A percentile compares a stretch with the other conserved stretches of the same genome.
phyloP scores from a whole-genome alignment of 2,329 filamentous ascomycete genomes.

The Rhytidhysteron rufulum region DNA sequence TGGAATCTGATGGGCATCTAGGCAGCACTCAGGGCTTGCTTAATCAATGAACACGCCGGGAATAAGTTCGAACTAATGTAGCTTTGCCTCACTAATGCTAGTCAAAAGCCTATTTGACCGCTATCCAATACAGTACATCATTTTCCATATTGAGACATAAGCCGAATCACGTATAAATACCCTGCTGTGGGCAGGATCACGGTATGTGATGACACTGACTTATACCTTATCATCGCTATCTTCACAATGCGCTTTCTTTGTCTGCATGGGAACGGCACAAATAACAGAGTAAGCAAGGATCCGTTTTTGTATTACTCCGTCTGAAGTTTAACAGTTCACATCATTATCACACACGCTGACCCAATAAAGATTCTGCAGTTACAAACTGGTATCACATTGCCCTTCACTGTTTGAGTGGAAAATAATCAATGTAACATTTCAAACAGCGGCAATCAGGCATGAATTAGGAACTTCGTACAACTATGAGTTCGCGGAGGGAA shows the following conservation, averaged over 20 bases:
- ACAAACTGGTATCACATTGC: neutral
- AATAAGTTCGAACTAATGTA: too few relatives aligned
- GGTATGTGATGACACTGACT: too few relatives aligned
- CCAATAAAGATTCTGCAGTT: slow-evolving; percentile 1
- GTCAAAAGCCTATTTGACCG: too few relatives aligned
- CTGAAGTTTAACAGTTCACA: neutral
- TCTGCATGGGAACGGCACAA: slow-evolving; percentile 4
- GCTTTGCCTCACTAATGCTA: too few relatives aligned
- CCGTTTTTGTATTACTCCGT: neutral
- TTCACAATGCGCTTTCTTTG: slow-evolving; percentile 6
- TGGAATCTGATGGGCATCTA: too few relatives aligned
- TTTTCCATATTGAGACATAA: too few relatives aligned
- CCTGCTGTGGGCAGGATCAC: too few relatives aligned
- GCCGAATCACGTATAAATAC: too few relatives aligned
- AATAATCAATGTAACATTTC: neutral
- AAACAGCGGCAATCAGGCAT: neutral
- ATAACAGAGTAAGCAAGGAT: neutral
- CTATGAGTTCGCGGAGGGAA: slow-evolving; percentile 4
- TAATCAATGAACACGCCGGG: too few relatives aligned
- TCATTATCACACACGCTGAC: neutral
- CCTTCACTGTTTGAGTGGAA: neutral
- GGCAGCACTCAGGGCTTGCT: too few relatives aligned
- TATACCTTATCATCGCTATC: neutral
- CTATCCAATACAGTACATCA: too few relatives aligned
- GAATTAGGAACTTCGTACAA: neutral